Conservation (phyloP, 306 rosid genomes). For the Dalbergia oliveri region DNA sequence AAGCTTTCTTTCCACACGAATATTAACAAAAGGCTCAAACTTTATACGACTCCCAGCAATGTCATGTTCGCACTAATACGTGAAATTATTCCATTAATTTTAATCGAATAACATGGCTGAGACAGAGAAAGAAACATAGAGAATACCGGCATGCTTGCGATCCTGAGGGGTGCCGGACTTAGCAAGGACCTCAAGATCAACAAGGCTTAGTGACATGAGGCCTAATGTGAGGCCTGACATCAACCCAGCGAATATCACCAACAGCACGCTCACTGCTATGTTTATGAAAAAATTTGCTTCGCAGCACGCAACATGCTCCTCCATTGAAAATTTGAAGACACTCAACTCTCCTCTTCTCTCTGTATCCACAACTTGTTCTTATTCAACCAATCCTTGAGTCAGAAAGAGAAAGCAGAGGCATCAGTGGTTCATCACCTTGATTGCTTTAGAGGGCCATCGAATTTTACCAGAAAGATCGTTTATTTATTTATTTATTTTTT, state of each 20-base stretch:
- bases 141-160: conserved; percentile 73
- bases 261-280: conserved; percentile 53
- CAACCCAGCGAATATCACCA: conserved; percentile 85
- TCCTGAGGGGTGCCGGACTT: conserved; percentile 85
- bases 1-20: not conserved
- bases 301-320: conserved; percentile 71
- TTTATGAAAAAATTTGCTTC: conserved; percentile 64
- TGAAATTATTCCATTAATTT: too few relatives aligned
- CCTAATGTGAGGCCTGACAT: conserved; percentile 99
- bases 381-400: not conserved
- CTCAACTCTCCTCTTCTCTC: not conserved
- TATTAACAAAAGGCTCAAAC: not conserved
- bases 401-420: not conserved
- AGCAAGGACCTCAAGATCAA: conserved; percentile 97
- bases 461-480: conserved; percentile 21
- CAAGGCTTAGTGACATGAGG: conserved; percentile 96
- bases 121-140: too few relatives aligned
- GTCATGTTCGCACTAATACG: too few relatives aligned
- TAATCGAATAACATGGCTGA: too few relatives aligned
- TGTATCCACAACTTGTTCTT: not conserved
- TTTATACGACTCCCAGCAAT: not conserved
- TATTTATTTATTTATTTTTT: conserved; percentile 3
- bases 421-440: conserved; percentile 9
- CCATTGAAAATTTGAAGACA: conserved; percentile 56
- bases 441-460: conserved; percentile 1